Evolutionary conservation across 2,329 filamentous ascomycete genomes (phyloP), one percentile per base, ranked within the genome.

Genomic region (Aspergillus sp.): DNA sequence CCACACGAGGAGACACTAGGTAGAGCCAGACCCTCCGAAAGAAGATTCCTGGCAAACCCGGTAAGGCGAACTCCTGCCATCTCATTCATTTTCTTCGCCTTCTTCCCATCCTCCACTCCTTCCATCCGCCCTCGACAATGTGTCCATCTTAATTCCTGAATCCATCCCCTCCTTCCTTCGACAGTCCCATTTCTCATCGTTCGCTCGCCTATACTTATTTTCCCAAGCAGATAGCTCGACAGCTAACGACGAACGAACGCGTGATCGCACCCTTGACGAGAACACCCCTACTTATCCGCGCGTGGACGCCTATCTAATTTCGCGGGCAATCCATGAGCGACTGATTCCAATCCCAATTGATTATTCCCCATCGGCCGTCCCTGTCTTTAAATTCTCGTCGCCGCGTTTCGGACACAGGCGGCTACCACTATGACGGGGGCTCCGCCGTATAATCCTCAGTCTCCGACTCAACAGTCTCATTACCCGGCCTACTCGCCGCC

Each of bases 371-470:
- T 55, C 45, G 34, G 34, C 26, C 22, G 45, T 53, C 55, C 42
- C 56, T 57, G 41, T 53, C 49, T 38, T 59, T 24, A 44, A 64
- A 48, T 36, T 44, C 60, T 62, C 60, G 60, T 63, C 65, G 67
- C 66, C 64, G 68, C 69, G 64, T 61, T 60, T 58, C 62, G 66
- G 60, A 61, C 62, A 66, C 64, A 68, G 65, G 66, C 67, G 67
- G 67, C 65, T 70, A 73, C 65, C 71, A 74, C 64, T 67, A 77
- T 77, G 75, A 71, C 75, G 60, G 75, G 75, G 63, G 73, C 70
- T 71, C 75, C 76, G 62, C 76, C 77, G 58, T 78, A 75, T 63
- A 74, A 74, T 64, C 69, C 74, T 58, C 76, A 76, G 64, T 79
- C 77, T 63, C 76, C 77, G 56, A 74, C 76, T 57, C 75, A 77